Conservation (phyloP, 2,329 filamentous ascomycete genomes). For the Triangularia setosa region DNA sequence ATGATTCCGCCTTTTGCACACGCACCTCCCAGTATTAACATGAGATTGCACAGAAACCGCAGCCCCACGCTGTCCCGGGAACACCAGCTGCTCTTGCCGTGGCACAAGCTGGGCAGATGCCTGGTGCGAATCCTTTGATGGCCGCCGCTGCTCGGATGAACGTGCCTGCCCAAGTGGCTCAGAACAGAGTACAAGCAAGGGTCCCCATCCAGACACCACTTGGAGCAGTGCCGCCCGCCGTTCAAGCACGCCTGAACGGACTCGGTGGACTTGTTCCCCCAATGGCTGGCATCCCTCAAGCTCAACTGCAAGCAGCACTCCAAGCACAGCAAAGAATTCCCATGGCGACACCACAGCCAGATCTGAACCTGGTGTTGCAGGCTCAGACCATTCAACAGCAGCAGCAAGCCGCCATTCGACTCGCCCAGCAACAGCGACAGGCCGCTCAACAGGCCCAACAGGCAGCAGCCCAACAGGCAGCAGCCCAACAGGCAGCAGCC, state of each 20-base stretch:
- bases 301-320: constrained; percentile 59
- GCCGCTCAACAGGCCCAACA: constrained; percentile 26
- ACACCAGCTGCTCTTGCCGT: constrained; percentile 37
- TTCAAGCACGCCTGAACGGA: constrained; percentile 47
- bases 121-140: constrained; percentile 29
- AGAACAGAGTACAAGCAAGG: constrained; percentile 42
- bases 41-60: constrained; percentile 15
- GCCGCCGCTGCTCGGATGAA: constrained; percentile 38
- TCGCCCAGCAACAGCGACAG: constrained; percentile 31
- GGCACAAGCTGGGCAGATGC: constrained; percentile 31
- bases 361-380: constrained; percentile 57
- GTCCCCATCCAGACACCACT: constrained; percentile 52
- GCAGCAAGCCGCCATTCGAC: constrained; percentile 42
- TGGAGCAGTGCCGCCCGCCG: constrained; percentile 47
- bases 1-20: not conserved
- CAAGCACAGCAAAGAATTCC: constrained; percentile 59
- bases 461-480: constrained; percentile 20
- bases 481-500: constrained; percentile 10
- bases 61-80: constrained; percentile 41
- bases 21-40: not conserved
- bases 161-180: constrained; percentile 44
- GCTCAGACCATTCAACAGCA: constrained; percentile 65
- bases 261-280: constrained; percentile 44
- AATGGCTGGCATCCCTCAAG: constrained; percentile 64
- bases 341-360: constrained; percentile 42